Percentiles rank a stretch among this genome's conserved stretches.
These are phyloP conservation scores for Ceratonia siliqua DNA, from an alignment of 306 rosid species.

Conservation along the genomic window DNA sequence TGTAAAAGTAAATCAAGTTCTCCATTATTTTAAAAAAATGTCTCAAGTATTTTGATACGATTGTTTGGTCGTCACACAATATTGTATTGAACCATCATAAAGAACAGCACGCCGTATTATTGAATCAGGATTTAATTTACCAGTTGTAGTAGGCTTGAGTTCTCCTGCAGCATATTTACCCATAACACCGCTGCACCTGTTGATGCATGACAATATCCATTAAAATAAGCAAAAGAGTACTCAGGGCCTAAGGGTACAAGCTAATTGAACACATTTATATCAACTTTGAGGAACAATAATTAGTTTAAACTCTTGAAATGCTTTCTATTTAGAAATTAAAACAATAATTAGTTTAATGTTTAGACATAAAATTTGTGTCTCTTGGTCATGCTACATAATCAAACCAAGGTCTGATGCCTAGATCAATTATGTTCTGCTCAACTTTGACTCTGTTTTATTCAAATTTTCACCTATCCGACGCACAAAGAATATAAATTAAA, in stretches of 20 bases:
- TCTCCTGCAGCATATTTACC: slow-evolving; percentile 99
- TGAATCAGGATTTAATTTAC: slow-evolving; percentile 42
- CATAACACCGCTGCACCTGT: slow-evolving; percentile 99
- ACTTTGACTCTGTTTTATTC: not conserved
- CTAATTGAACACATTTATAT: not conserved
- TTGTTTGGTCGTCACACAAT: not conserved
- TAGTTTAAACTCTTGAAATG: no score
- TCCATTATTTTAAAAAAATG: not conserved
- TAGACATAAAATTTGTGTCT: no score
- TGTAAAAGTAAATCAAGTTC: not conserved
- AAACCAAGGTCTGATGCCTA: not conserved
- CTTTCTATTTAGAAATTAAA: no score
- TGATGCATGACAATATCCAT: slow-evolving; percentile 19
- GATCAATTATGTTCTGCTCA: not conserved
- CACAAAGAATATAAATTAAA: not conserved
- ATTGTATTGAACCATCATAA: not conserved
- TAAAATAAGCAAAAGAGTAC: not conserved
- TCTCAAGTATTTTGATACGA: not conserved
- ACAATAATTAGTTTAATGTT: not conserved
- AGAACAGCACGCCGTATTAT: not conserved
- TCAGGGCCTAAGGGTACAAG: not conserved
- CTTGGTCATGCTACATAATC: not conserved
- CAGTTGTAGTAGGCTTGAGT: slow-evolving; percentile 84
- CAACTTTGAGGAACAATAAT: not conserved
- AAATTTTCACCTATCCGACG: not conserved